Evolutionary conservation across 768 basidiomycete species (phyloP).

Genomic region (Neoboletus subvelutipes): DNA sequence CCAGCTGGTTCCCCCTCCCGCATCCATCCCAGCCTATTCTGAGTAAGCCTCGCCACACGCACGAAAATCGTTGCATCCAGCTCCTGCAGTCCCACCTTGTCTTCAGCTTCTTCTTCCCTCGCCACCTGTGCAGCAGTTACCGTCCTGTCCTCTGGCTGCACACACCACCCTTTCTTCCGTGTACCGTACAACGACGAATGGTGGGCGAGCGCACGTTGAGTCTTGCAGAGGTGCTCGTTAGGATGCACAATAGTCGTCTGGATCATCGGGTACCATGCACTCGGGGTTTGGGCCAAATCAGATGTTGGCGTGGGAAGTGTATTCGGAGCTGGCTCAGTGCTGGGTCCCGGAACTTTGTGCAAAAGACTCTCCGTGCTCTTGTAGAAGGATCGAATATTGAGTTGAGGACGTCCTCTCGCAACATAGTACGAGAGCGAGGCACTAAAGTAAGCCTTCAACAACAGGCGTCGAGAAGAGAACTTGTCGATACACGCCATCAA

Average conservation of each 20-base stretch:
- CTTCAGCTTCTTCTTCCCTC: slow-evolving; percentile 27
- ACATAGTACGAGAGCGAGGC: slow-evolving; percentile 31
- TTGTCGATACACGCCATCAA: slow-evolving; percentile 38
- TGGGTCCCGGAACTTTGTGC: slow-evolving; percentile 33
- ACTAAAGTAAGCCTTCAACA: slow-evolving; percentile 32
- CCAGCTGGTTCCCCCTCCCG: slow-evolving; percentile 37
- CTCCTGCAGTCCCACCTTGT: slow-evolving; percentile 22
- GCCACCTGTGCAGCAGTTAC: slow-evolving; percentile 17
- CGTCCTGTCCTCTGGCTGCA: slow-evolving; percentile 10
- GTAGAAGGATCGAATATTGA: slow-evolving; percentile 35
- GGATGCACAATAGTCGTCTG: slow-evolving; percentile 54
- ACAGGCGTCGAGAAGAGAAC: slow-evolving; percentile 24
- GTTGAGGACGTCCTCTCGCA: slow-evolving; percentile 32
- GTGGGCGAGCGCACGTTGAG: slow-evolving; percentile 49
- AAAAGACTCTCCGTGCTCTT: slow-evolving; percentile 28
- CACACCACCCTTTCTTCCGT: slow-evolving; percentile 30
- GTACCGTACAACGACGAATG: slow-evolving; percentile 44
- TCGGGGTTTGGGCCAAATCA: slow-evolving; percentile 39
- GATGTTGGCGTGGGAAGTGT: slow-evolving; percentile 35
- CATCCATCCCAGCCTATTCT: slow-evolving; percentile 40
- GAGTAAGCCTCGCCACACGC: slow-evolving; percentile 51
- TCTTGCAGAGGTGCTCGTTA: slow-evolving; percentile 53
- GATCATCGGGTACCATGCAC: slow-evolving; percentile 58
- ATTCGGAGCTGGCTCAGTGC: slow-evolving; percentile 23
- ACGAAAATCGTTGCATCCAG: slow-evolving; percentile 68